Evolutionary conservation across 2,329 filamentous ascomycete species (phyloP).

Genomic region (Proliferodiscus dingleyae): DNA sequence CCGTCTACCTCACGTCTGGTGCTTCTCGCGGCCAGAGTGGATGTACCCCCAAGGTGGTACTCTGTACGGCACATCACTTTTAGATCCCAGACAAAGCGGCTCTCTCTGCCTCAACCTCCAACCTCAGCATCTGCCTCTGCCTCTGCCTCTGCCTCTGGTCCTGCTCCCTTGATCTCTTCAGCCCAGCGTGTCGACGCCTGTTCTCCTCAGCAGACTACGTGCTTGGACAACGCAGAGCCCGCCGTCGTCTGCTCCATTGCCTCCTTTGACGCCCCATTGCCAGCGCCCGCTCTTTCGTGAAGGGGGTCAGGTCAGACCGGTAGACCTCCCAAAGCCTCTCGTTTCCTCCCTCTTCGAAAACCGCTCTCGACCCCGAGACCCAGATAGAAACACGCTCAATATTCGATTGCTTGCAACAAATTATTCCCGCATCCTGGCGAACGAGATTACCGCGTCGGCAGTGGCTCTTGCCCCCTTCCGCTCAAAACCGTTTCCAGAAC

Average conservation of each 20-base stretch:
- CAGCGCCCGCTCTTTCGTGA: conserved; percentile 16
- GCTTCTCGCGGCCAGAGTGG: conserved; percentile 1
- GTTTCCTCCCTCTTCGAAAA: neutral
- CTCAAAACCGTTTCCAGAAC: conserved; percentile 4
- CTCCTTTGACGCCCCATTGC: neutral
- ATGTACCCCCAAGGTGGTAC: too few relatives aligned
- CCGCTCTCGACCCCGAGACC: neutral
- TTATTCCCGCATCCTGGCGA: neutral
- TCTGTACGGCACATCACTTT: neutral
- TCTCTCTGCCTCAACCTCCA: conserved; percentile 1
- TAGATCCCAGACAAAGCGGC: conserved; percentile 5
- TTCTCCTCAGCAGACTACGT: neutral
- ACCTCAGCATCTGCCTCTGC: neutral
- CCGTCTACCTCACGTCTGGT: conserved; percentile 7
- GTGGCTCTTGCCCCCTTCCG: conserved; percentile 7
- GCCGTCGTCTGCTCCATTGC: neutral
- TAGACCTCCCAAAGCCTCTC: conserved; percentile 2
- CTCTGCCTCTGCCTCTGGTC: too few relatives aligned
- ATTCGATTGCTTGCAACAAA: neutral
- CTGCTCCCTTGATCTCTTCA: too few relatives aligned
- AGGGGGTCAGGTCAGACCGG: too few relatives aligned
- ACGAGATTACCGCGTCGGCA: conserved; percentile 6
- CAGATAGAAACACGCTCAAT: conserved; percentile 6
- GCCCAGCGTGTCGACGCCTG: neutral
- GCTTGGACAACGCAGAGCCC: neutral